These are phyloP conservation scores for Camellia japonica DNA, from an alignment of 148 eudicot species.

Conservation along the genomic window DNA sequence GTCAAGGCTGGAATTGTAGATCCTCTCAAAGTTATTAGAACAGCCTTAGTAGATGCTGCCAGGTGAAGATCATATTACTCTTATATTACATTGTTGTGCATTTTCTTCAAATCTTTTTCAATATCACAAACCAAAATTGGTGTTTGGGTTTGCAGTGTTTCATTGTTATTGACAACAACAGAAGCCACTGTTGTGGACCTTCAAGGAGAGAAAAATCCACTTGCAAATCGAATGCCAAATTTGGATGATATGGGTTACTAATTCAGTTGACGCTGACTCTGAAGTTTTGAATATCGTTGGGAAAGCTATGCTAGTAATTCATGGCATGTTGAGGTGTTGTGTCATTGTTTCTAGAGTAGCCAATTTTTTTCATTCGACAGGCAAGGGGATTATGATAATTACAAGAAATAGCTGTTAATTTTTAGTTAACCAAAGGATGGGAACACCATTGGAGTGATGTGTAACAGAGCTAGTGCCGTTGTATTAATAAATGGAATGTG, in stretches of 20 bases:
- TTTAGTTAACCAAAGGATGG: too few relatives aligned
- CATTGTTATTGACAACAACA: constrained; percentile 77
- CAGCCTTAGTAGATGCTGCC: constrained; percentile 92
- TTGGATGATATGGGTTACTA: constrained; percentile 61
- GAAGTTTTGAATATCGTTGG: not conserved
- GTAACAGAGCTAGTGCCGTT: too few relatives aligned
- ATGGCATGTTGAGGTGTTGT: not conserved
- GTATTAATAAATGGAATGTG: too few relatives aligned
- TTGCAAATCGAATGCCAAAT: constrained; percentile 65
- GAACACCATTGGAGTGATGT: too few relatives aligned
- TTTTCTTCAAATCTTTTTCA: not conserved
- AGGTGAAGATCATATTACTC: constrained; percentile 45
- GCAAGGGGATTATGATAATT: too few relatives aligned
- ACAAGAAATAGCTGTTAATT: not conserved
- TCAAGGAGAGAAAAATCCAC: constrained; percentile 48
- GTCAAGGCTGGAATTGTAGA: constrained; percentile 86
- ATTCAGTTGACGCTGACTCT: not conserved
- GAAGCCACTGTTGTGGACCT: constrained; percentile 67
- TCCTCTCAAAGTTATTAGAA: constrained; percentile 92
- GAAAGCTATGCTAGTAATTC: constrained; percentile 3
- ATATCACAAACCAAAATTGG: not conserved
- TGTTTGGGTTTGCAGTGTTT: constrained; percentile 46
- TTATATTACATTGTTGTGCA: not conserved
- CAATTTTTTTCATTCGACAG: not conserved
- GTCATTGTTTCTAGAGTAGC: not conserved